Percentiles rank a stretch among this genome's conserved stretches.
Conservation (phyloP, 2,329 filamentous ascomycete genomes). For the Botrytis hyacinthi region DNA sequence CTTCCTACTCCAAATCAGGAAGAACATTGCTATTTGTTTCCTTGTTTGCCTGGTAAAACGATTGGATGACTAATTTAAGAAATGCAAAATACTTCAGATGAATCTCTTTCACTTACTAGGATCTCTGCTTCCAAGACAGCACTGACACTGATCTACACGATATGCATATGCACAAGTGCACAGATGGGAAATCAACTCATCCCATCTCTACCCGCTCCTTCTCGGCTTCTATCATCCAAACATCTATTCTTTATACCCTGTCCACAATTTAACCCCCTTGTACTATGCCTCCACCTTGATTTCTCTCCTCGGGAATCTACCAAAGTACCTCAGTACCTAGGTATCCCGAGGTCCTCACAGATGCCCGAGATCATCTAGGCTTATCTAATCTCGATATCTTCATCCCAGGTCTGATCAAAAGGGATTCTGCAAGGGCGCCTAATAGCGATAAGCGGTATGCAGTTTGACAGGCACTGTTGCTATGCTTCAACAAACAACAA, state of each 20-base stretch:
- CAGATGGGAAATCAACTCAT: slow-evolving; percentile 8
- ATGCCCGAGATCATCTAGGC: neutral
- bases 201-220: neutral
- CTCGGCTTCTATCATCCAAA: neutral
- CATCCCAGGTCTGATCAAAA: neutral
- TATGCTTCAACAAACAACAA: slow-evolving; percentile 6
- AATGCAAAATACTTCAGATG: neutral
- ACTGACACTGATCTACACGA: slow-evolving; percentile 1
- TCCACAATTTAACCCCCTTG: neutral
- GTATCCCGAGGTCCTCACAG: neutral
- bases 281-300: neutral
- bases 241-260: slow-evolving; percentile 1
- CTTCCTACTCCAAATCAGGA: neutral
- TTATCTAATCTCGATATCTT: slow-evolving; percentile 8
- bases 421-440: neutral
- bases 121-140: neutral
- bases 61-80: neutral
- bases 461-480: neutral
- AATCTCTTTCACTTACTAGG: neutral
- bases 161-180: slow-evolving; percentile 4
- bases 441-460: neutral
- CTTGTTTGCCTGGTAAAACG: neutral
- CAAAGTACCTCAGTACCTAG: neutral
- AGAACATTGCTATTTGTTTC: neutral
- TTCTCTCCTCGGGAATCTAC: neutral